A percentile compares a stretch with the other conserved stretches of the same genome.
These are phyloP conservation scores for Trametes sp. DNA, from an alignment of 1,284 basidiomycete genomes.

Conservation along the genomic window DNA sequence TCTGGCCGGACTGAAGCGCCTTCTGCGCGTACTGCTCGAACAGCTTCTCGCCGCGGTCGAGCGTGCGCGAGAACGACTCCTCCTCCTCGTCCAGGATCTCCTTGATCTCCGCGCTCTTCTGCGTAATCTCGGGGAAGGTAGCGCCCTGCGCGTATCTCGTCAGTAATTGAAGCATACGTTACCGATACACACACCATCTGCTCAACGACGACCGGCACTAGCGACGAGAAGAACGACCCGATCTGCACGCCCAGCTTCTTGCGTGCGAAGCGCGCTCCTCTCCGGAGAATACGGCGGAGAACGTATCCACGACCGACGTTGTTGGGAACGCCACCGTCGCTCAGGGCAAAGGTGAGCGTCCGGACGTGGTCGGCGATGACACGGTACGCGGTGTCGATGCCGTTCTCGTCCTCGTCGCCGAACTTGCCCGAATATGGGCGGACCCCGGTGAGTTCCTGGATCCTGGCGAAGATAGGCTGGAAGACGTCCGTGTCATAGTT, in stretches of 20 bases:
- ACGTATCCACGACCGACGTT: slow-evolving; percentile 98
- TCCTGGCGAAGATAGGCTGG: slow-evolving; percentile 86
- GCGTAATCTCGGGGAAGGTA: slow-evolving; percentile 94
- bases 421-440: slow-evolving; percentile 91
- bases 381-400: slow-evolving; percentile 97
- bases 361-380: slow-evolving; percentile 97
- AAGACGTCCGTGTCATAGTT: slow-evolving; percentile 99
- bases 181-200: slow-evolving; percentile 71
- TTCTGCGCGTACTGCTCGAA: slow-evolving; percentile 91
- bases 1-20: slow-evolving; percentile 71
- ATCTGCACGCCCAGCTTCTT: slow-evolving; percentile 97
- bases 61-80: slow-evolving; percentile 93
- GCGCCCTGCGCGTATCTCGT: slow-evolving; percentile 68
- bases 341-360: slow-evolving; percentile 94
- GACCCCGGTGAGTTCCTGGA: slow-evolving; percentile 91
- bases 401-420: slow-evolving; percentile 92
- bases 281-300: slow-evolving; percentile 88
- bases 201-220: slow-evolving; percentile 90
- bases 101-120: slow-evolving; percentile 86
- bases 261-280: slow-evolving; percentile 93
- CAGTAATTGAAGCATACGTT: neutral
- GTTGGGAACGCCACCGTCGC: slow-evolving; percentile 95
- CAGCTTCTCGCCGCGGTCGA: slow-evolving; percentile 96
- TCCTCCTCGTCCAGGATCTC: slow-evolving; percentile 99
- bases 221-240: slow-evolving; percentile 93